Evolutionary conservation across 306 rosid species (phyloP), one percentile per base, ranked within the genome.

Genomic region (Sechiopsis laciniata): DNA sequence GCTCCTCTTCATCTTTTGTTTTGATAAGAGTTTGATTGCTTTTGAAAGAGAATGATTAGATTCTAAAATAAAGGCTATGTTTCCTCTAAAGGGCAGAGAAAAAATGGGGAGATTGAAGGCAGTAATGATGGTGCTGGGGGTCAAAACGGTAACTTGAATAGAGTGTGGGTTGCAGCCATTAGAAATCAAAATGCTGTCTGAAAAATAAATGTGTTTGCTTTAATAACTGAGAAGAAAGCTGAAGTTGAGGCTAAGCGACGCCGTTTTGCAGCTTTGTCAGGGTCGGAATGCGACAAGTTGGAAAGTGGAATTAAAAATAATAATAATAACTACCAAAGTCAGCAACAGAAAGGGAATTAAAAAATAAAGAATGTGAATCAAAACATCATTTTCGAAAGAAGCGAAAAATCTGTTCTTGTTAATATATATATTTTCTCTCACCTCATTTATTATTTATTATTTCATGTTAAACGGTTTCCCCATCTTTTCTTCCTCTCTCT

Each of bases 131-230:
- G 37, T 32, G 37, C 3, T 32, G 37, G 37, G 37, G 37, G 37
- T 32, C 37, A 32, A 32, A 32, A 32, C 3, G 37, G 37, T 32
- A 32, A 5, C 37, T 64, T 64, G 8, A 35, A 16, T 35, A 52
- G 70, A 64, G 70, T 64, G 70, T 64, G 24, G 51, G 24, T 51
- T 64, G 70, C 15, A 63, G 70, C 70, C 15, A 63, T 63, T 32
- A 32, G 37, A 32, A 32, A 32, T 32, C 37, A 32, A 32, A 32
- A 32, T 3, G 3, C 37, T 32, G 37, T 32, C 37, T 32, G 37
- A 32, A 32, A 32, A 32, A 32, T 32, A 3, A 32, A 32, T 32
- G 37, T 32, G 37, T 32, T 32, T 32, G 37, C 37, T 32, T 32
- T 32, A 32, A 32, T 32, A 32, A 32, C 3, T 2, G 37, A 32